Base-by-base conservation (phyloP, 345 rosid species). In the Citrus unshiu region DNA sequence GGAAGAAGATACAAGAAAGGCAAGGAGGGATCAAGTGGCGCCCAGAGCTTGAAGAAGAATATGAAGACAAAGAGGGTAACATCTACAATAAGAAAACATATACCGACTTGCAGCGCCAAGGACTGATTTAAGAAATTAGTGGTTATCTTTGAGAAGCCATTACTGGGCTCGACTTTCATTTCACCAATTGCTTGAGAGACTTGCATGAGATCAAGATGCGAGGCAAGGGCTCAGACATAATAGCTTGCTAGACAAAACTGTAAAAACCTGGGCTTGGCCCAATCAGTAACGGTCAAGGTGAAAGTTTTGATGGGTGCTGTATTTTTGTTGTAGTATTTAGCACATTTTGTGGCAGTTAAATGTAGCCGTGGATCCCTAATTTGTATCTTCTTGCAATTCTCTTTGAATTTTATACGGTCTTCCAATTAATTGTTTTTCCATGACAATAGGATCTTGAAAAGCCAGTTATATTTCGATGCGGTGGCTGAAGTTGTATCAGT, bases 41-140 rank as follows among this genome's bases (percentile, higher is more conserved):
- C 10, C 99, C 99, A 1, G 99, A 97, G 73, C 97, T 97, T 6
- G 99, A 97, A 85, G 99, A 97, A 84, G 99, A 97, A 75, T 97
- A 94, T n/a, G 99, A 97, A 81, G 99, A 97, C 80, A 90, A 80
- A 81, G 99, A 97, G 82, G 99, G 99, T 9, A 97, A 97, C 87
- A 97, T 94, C 46, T 97, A 97, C 84, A 97, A 97, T 91, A 97
- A 91, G 87, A 97, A 94, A 92, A 97, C 99, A 16, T 97, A 87
- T 72, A 85, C 96, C 29, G 99, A 97, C 89, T 90, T 97, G 71
- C 98, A 97, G 86, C 96, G 98, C 34, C 99, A 94, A 82, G 99
- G 99, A 57, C 89, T 97, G 81, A 94, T 97, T 4, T 93, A 84
- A 89, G 81, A 27, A 74, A 24, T 46, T 46, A 18, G n/a, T 29